phyloP scores from a whole-genome alignment of 257 asterid genomes.

The Gentiana straminea region DNA sequence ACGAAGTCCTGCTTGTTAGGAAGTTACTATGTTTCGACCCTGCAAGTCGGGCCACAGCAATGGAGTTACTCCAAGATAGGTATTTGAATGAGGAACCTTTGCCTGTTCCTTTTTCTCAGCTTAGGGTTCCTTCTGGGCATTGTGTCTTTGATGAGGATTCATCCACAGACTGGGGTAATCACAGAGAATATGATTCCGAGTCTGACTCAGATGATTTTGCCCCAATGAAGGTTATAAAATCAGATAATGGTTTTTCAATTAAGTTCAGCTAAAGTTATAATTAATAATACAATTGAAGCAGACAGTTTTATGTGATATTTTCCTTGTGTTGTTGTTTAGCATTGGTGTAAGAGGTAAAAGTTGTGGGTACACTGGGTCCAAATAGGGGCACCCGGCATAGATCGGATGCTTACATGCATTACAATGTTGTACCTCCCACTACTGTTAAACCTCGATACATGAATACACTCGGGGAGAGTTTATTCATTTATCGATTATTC shows the following conservation, averaged over 20 bases:
- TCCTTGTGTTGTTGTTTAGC: too few species aligned
- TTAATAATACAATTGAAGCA: background rate
- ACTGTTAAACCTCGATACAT: too few species aligned
- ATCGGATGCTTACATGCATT: too few species aligned
- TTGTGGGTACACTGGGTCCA: too few species aligned
- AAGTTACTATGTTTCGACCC: constrained; percentile 69
- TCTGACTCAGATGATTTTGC: constrained; percentile 75
- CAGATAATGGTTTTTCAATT: constrained; percentile 55
- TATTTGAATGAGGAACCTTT: constrained; percentile 80
- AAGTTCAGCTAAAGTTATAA: constrained; percentile 35
- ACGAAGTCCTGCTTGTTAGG: constrained; percentile 49
- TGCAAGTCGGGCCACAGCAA: constrained; percentile 56
- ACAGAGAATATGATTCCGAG: constrained; percentile 43
- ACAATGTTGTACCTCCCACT: too few species aligned
- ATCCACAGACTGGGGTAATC: constrained; percentile 37
- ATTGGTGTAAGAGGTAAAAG: too few species aligned
- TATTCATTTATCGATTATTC: too few species aligned
- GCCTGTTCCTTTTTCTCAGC: constrained; percentile 48
- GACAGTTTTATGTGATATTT: too few species aligned
- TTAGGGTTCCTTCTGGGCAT: constrained; percentile 60
- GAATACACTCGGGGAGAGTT: too few species aligned
- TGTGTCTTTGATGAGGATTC: constrained; percentile 46
- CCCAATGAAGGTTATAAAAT: constrained; percentile 27
- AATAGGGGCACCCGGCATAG: too few species aligned
- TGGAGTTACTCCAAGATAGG: constrained; percentile 71